Percentiles rank a stretch among this genome's conserved stretches.
Conservation (phyloP, 73 alveolate species). For the Durusdinium trenchii region DNA sequence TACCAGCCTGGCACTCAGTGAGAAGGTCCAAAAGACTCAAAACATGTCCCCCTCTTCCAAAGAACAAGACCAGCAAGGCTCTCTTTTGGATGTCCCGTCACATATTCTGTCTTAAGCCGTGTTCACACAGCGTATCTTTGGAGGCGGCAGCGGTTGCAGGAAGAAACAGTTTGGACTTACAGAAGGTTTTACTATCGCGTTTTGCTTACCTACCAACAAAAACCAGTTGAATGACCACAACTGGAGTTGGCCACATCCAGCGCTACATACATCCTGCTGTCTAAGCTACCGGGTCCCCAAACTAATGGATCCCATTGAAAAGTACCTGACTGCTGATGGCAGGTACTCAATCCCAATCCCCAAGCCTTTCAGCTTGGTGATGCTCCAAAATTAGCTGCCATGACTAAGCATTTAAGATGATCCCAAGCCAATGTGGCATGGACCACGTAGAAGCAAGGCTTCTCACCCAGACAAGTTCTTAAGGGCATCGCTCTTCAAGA, state of each 20-base stretch:
- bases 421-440: background rate
- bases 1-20: background rate
- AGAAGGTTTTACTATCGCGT: no score
- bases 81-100: background rate
- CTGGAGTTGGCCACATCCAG: no score
- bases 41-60: background rate
- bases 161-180: background rate
- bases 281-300: no score
- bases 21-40: background rate
- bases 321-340: background rate
- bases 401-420: background rate
- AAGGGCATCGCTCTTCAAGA: background rate
- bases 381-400: background rate
- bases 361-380: background rate
- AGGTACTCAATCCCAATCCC: background rate
- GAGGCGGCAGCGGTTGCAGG: constrained; percentile 24
- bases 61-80: background rate
- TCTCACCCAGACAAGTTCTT: background rate
- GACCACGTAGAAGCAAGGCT: background rate
- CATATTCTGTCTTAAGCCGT: background rate
- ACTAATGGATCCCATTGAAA: background rate
- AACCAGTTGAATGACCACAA: no score
- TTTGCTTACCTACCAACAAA: no score
- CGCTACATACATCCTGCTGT: no score
- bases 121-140: background rate